A percentile compares a stretch with the other conserved stretches of the same genome.
Evolutionary conservation across 2,329 filamentous ascomycete genomes (phyloP).

Genomic region (Rhynchosporium agropyri): DNA sequence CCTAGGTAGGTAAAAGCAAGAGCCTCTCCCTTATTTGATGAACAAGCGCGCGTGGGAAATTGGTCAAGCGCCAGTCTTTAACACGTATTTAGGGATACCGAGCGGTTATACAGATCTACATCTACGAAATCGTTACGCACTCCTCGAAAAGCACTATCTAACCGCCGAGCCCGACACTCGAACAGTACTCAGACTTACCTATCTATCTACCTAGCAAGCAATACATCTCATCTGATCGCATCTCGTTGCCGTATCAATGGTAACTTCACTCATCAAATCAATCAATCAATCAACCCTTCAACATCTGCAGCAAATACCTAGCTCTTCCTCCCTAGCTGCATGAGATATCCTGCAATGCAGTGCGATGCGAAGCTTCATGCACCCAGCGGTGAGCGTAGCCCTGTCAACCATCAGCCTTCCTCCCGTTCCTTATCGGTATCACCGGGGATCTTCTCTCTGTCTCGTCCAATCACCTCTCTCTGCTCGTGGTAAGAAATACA

Average conservation of each 20-base stretch:
- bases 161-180: too few species aligned
- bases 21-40: slow-evolving; percentile 18
- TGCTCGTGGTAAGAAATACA: neutral
- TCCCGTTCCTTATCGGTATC: slow-evolving; percentile 19
- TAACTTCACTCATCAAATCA: neutral
- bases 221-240: neutral
- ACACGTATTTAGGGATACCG: too few species aligned
- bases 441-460: neutral
- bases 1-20: neutral
- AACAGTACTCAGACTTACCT: too few species aligned
- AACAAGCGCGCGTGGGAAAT: slow-evolving; percentile 25
- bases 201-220: neutral
- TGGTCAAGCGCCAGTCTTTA: neutral
- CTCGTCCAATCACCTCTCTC: neutral
- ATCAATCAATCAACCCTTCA: neutral
- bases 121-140: too few species aligned
- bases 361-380: neutral
- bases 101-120: too few species aligned
- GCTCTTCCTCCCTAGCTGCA: neutral
- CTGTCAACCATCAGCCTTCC: slow-evolving; percentile 11
- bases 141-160: too few species aligned
- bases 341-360: neutral
- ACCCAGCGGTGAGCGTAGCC: slow-evolving; percentile 29
- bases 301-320: neutral
- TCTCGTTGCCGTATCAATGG: neutral